phyloP scores from a whole-genome alignment of 345 rosid species.

The Nephelium lappaceum region DNA sequence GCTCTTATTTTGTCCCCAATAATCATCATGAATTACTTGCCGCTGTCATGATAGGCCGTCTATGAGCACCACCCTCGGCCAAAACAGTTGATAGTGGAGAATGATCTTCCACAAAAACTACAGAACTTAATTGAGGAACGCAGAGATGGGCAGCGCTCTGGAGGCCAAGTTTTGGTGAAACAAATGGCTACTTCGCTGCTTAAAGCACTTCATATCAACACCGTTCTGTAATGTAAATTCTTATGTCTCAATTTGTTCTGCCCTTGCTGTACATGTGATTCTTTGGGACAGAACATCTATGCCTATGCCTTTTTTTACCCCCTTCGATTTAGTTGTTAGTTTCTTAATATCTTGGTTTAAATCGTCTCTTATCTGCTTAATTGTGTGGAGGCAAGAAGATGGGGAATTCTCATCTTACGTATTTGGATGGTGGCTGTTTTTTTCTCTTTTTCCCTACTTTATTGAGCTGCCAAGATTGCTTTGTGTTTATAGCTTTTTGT shows the following conservation, averaged over 20 bases:
- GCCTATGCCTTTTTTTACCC: not conserved
- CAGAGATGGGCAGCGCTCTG: slow-evolving; percentile 92
- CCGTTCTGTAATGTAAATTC: slow-evolving; percentile 58
- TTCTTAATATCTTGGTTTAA: not conserved
- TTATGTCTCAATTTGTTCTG: not conserved
- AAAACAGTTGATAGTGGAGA: slow-evolving; percentile 95
- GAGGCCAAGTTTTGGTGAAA: slow-evolving; percentile 95
- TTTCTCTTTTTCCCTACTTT: not conserved
- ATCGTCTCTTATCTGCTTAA: not conserved
- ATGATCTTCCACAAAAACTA: slow-evolving; percentile 83
- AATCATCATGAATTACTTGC: not conserved
- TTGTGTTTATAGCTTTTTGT: not conserved
- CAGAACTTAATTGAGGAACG: slow-evolving; percentile 91
- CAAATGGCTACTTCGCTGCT: slow-evolving; percentile 98
- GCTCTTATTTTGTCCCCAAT: not conserved
- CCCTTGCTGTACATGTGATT: slow-evolving; percentile 23
- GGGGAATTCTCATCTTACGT: not conserved
- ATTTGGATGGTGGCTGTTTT: slow-evolving; percentile 12
- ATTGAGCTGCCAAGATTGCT: not conserved
- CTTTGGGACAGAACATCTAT: slow-evolving; percentile 13
- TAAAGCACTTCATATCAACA: slow-evolving; percentile 93
- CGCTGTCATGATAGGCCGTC: slow-evolving; percentile 59
- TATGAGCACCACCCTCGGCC: slow-evolving; percentile 99
- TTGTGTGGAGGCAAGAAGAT: not conserved
- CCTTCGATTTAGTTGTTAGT: not conserved